Evolutionary conservation across 2,329 filamentous ascomycete genomes (phyloP).

Genomic region (Emydomyces testavorans): DNA sequence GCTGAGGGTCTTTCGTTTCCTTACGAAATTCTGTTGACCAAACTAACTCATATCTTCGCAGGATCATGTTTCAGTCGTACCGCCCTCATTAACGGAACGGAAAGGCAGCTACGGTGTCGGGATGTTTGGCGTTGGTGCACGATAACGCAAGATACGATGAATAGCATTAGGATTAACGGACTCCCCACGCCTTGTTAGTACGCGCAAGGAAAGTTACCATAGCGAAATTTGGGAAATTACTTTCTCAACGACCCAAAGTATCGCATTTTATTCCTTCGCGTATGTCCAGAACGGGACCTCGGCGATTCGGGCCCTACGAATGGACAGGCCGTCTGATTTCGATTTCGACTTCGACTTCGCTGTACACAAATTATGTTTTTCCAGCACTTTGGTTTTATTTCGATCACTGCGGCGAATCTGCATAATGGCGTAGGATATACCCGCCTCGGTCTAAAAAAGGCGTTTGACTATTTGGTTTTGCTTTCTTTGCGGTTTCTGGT

Average conservation of each 20-base stretch:
- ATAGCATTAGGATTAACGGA: slow-evolving; percentile 5
- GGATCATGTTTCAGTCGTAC: slow-evolving; percentile 34
- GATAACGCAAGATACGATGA: slow-evolving; percentile 23
- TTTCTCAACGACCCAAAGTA: background rate
- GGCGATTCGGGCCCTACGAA: slow-evolving; percentile 9
- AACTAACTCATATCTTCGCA: slow-evolving; percentile 17
- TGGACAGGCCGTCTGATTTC: slow-evolving; percentile 7
- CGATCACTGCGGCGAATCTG: slow-evolving; percentile 21
- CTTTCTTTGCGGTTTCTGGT: slow-evolving; percentile 5
- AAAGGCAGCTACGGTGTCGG: slow-evolving; percentile 35
- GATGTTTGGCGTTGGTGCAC: slow-evolving; percentile 37
- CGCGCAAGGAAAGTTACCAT: slow-evolving; percentile 3
- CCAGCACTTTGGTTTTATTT: slow-evolving; percentile 16
- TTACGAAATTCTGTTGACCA: slow-evolving; percentile 10
- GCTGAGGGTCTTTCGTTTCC: background rate
- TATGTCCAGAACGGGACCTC: slow-evolving; percentile 4
- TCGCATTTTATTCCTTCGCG: background rate
- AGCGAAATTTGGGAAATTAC: background rate
- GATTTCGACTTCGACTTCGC: slow-evolving; percentile 11
- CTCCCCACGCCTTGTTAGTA: background rate
- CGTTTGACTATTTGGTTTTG: slow-evolving; percentile 14
- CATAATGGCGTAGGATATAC: slow-evolving; percentile 41
- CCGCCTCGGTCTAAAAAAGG: slow-evolving; percentile 26
- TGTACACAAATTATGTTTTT: slow-evolving; percentile 20
- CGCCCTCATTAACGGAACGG: slow-evolving; percentile 31